Percentiles rank a stretch among this genome's conserved stretches.
Evolutionary conservation across 2,329 filamentous ascomycete species (phyloP).

Genomic region (Pseudogymnoascus sp.): DNA sequence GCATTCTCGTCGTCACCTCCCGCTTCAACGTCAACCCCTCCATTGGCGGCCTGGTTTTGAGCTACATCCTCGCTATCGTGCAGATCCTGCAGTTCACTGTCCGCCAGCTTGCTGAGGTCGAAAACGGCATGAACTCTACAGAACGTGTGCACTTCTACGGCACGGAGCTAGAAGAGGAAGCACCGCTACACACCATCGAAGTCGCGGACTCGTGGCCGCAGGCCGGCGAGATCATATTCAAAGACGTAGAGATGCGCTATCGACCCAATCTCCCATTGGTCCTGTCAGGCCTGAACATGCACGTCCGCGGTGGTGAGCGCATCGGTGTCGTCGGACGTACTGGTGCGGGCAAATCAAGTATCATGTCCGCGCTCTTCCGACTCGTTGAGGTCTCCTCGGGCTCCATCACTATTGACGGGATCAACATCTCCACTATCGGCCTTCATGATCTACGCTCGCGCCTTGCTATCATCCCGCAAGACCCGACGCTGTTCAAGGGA

Average conservation of each 20-base stretch:
- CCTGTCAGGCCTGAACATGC: constrained; percentile 63
- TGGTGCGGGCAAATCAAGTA: constrained; percentile 75
- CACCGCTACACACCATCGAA: constrained; percentile 69
- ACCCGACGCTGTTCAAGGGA: constrained; percentile 75
- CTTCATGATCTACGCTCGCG: constrained; percentile 70
- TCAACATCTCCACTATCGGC: constrained; percentile 67
- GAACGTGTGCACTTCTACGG: constrained; percentile 90
- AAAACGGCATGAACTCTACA: constrained; percentile 97
- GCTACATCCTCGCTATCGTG: constrained; percentile 87
- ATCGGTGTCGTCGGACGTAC: constrained; percentile 78
- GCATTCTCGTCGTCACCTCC: constrained; percentile 86
- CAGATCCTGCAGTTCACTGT: constrained; percentile 96
- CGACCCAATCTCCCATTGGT: constrained; percentile 66
- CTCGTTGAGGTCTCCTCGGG: constrained; percentile 61
- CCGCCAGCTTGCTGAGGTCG: constrained; percentile 86
- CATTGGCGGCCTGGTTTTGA: constrained; percentile 80
- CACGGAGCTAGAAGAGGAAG: constrained; percentile 79
- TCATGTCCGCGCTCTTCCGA: constrained; percentile 78
- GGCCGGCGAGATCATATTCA: constrained; percentile 72
- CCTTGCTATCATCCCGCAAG: constrained; percentile 77
- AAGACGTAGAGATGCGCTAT: constrained; percentile 74
- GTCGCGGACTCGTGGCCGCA: constrained; percentile 77
- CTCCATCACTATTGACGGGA: constrained; percentile 57
- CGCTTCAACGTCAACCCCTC: constrained; percentile 80
- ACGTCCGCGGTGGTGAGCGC: constrained; percentile 68